Evolutionary conservation across 768 basidiomycete species (phyloP).

Genomic region (Termitomyces sp.): DNA sequence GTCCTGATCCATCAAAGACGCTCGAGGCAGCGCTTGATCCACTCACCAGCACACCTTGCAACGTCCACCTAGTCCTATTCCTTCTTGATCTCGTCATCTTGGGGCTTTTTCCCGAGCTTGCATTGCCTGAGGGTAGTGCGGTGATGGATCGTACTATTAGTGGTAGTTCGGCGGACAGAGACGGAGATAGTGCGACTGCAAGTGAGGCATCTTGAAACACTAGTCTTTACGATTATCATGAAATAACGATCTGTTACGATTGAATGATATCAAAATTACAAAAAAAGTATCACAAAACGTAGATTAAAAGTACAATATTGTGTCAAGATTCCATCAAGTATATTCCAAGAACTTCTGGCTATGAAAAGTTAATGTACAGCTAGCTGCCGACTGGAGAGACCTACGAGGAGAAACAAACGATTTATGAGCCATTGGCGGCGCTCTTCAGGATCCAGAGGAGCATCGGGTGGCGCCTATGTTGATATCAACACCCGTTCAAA

Average conservation of each 20-base stretch:
- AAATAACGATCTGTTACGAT: background rate
- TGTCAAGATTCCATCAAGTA: background rate
- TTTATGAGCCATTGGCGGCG: background rate
- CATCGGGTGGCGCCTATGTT: background rate
- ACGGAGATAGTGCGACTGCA: background rate
- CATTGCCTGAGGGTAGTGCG: background rate
- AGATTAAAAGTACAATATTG: background rate
- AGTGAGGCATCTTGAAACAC: background rate
- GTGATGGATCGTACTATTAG: background rate
- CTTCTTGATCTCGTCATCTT: slow-evolving; percentile 72
- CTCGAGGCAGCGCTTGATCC: slow-evolving; percentile 57
- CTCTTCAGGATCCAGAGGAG: background rate
- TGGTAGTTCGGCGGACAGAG: background rate
- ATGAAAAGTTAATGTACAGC: background rate
- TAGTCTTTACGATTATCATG: background rate
- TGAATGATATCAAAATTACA: background rate
- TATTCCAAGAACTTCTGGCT: background rate
- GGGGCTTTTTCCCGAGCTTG: slow-evolving; percentile 77
- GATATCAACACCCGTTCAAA: too few species aligned
- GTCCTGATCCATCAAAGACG: slow-evolving; percentile 45
- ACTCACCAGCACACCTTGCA: slow-evolving; percentile 63
- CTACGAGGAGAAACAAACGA: background rate
- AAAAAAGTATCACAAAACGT: background rate
- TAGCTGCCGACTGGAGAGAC: background rate
- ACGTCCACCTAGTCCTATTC: slow-evolving; percentile 72